phyloP scores from a whole-genome alignment of 805 yeast species.

The Saccharomycopsis sp. region DNA sequence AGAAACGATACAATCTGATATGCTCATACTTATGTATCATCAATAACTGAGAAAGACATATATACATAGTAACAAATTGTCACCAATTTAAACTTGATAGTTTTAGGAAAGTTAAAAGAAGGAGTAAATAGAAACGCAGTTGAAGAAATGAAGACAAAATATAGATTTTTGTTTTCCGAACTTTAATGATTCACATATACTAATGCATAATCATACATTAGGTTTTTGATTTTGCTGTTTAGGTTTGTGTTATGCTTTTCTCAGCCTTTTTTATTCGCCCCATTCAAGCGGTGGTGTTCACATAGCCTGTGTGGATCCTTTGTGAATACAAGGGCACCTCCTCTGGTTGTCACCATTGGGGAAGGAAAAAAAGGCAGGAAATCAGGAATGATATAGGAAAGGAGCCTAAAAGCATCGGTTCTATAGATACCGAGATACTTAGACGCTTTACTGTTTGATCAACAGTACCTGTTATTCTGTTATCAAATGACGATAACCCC shows the following conservation, averaged over 20 bases:
- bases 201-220: not conserved
- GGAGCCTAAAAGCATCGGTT: too few species aligned
- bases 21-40: not conserved
- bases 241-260: not conserved
- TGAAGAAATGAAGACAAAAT: too few species aligned
- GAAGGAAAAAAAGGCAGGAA: too few species aligned
- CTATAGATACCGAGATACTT: not conserved
- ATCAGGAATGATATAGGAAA: too few species aligned
- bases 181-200: not conserved
- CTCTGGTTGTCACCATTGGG: too few species aligned
- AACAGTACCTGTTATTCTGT: not conserved
- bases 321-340: too few species aligned
- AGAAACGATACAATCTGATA: not conserved
- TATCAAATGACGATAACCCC: not conserved
- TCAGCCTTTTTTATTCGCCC: not conserved
- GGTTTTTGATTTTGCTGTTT: not conserved
- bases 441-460: not conserved
- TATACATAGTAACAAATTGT: not conserved
- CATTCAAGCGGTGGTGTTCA: not conserved
- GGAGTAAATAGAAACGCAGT: not conserved
- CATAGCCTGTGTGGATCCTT: too few species aligned
- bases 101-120: not conserved
- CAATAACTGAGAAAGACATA: not conserved
- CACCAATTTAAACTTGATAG: not conserved
- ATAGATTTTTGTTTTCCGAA: not conserved